Percentiles rank a stretch among this genome's conserved stretches.
Conservation (phyloP, 805 yeast species). For the Lachancea thermotolerans region DNA sequence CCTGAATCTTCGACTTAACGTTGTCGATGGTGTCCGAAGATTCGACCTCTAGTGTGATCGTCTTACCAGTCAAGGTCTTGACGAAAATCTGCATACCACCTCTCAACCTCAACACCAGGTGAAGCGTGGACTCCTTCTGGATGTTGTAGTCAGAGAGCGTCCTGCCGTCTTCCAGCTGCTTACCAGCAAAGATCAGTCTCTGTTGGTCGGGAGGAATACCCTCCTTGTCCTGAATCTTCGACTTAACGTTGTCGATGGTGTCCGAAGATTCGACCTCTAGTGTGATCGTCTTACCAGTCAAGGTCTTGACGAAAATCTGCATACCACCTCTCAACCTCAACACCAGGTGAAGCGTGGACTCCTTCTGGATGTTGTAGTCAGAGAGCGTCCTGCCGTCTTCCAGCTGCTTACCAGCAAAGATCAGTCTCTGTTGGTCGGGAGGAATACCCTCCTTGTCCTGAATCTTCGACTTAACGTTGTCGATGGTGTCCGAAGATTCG, state of each 20-base stretch:
- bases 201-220: constrained; percentile 97
- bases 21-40: constrained; percentile 93
- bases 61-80: constrained; percentile 95
- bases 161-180: constrained; percentile 94
- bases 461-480: constrained; percentile 75
- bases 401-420: constrained; percentile 64
- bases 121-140: constrained; percentile 87
- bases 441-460: constrained; percentile 69
- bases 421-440: constrained; percentile 64
- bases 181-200: constrained; percentile 92
- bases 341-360: constrained; percentile 63
- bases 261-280: constrained; percentile 85
- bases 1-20: constrained; percentile 78
- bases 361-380: constrained; percentile 67
- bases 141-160: constrained; percentile 91
- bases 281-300: constrained; percentile 88
- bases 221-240: constrained; percentile 85
- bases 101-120: constrained; percentile 79
- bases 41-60: constrained; percentile 91
- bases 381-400: constrained; percentile 68
- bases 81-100: constrained; percentile 94
- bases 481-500: constrained; percentile 90
- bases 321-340: constrained; percentile 66
- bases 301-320: constrained; percentile 88
- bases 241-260: constrained; percentile 91